These are phyloP conservation scores for Thelonectria rubi DNA, from an alignment of 2,329 filamentous ascomycete genomes.

Conservation along the genomic window DNA sequence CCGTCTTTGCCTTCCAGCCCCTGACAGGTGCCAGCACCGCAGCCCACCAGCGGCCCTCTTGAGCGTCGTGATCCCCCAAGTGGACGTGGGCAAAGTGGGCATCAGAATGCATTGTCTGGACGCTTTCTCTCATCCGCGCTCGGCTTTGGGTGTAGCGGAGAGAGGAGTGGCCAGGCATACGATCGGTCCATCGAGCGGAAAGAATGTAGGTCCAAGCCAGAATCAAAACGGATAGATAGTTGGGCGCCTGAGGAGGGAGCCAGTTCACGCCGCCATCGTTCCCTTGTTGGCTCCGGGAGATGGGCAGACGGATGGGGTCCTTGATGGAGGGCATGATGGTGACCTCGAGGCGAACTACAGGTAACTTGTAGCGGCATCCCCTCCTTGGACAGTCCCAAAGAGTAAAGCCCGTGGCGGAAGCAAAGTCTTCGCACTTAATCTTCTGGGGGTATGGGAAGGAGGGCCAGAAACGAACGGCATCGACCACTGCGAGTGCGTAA, in stretches of 20 bases:
- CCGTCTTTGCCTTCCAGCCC: conserved; percentile 13
- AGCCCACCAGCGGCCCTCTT: conserved; percentile 19
- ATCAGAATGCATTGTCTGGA: background rate
- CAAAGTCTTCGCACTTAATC: too few relatives aligned
- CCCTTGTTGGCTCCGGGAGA: background rate
- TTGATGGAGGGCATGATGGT: too few relatives aligned
- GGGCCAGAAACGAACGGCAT: background rate
- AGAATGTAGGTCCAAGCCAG: background rate
- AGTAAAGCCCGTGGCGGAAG: background rate
- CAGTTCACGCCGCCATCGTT: background rate
- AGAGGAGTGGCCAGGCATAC: background rate
- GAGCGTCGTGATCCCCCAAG: background rate
- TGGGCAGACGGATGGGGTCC: background rate
- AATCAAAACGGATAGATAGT: background rate
- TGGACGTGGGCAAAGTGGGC: background rate
- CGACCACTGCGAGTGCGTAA: background rate
- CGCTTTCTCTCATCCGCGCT: background rate
- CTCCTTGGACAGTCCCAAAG: too few relatives aligned
- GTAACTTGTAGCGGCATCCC: too few relatives aligned
- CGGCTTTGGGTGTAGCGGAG: background rate
- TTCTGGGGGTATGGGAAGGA: background rate
- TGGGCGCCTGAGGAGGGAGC: background rate
- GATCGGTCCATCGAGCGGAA: background rate
- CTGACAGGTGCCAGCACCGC: conserved; percentile 9
- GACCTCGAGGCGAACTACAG: too few relatives aligned